Percentiles rank a stretch among this genome's conserved stretches.
Conservation (phyloP, 495 filamentous ascomycete genomes). For the Astrothelium macrocarpum region DNA sequence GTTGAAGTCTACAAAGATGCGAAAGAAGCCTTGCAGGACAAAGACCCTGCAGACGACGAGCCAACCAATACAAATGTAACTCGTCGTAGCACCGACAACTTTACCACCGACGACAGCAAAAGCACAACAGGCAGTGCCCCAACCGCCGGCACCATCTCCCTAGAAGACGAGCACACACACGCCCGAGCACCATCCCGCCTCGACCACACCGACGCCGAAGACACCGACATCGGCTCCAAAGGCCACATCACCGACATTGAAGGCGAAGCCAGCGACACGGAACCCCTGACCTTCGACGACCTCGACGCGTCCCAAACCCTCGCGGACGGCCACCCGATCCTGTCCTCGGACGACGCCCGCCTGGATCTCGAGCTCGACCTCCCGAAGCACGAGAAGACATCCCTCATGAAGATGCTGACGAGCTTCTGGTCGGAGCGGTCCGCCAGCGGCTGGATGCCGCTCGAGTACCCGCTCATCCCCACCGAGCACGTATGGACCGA, state of each 20-base stretch:
- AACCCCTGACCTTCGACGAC: constrained; percentile 53
- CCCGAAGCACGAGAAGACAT: constrained; percentile 82
- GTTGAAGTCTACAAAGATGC: constrained; percentile 94
- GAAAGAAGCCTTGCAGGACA: constrained; percentile 81
- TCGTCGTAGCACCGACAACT: constrained; percentile 25
- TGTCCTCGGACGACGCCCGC: constrained; percentile 46
- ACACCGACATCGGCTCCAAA: constrained; percentile 6
- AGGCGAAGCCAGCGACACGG: constrained; percentile 60
- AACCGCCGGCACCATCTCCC: background rate
- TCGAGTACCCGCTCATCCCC: constrained; percentile 84
- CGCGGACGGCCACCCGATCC: constrained; percentile 53
- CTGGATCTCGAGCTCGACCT: constrained; percentile 60
- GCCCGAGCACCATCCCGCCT: background rate
- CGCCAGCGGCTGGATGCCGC: constrained; percentile 85
- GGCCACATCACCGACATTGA: constrained; percentile 52
- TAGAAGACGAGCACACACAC: background rate
- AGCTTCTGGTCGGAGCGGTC: constrained; percentile 99
- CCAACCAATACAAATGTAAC: constrained; percentile 23
- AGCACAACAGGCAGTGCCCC: constrained; percentile 17
- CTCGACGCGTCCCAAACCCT: constrained; percentile 56
- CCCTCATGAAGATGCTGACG: constrained; percentile 85
- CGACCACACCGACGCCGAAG: background rate
- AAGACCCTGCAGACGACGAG: constrained; percentile 63
- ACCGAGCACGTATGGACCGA: constrained; percentile 94
- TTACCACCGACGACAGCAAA: constrained; percentile 22